phyloP scores from a whole-genome alignment of 768 basidiomycete species.

The Pulveroboletus sp. region DNA sequence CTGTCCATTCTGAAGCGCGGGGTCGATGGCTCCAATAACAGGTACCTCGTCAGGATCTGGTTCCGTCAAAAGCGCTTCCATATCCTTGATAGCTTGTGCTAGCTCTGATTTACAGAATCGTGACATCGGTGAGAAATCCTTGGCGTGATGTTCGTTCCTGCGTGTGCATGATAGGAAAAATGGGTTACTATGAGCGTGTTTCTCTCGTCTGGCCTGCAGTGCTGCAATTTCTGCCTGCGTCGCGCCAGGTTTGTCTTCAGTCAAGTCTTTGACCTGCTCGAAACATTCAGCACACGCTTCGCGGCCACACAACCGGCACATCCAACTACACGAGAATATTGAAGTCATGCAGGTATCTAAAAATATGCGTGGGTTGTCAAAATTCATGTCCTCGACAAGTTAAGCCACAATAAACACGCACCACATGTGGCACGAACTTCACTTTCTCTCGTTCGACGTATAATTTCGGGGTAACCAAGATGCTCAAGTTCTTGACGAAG shows the following conservation, averaged over 20 bases:
- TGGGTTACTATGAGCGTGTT: constrained; percentile 62
- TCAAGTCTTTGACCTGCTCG: constrained; percentile 62
- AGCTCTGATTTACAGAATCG: constrained; percentile 69
- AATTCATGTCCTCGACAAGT: constrained; percentile 1
- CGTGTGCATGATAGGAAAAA: constrained; percentile 73
- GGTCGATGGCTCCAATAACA: constrained; percentile 27
- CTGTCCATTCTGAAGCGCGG: constrained; percentile 22
- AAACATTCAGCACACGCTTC: constrained; percentile 89
- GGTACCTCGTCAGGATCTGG: constrained; percentile 29
- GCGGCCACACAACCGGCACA: constrained; percentile 87
- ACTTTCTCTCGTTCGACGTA: constrained; percentile 72
- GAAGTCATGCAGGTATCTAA: constrained; percentile 93
- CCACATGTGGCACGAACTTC: constrained; percentile 86
- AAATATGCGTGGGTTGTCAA: constrained; percentile 7
- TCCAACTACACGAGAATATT: constrained; percentile 85
- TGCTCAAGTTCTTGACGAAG: constrained; percentile 65
- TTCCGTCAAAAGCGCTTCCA: constrained; percentile 53
- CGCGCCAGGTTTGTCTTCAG: constrained; percentile 48
- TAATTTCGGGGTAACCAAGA: constrained; percentile 51
- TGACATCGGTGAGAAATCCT: constrained; percentile 77
- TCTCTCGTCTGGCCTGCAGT: constrained; percentile 53
- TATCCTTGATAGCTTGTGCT: constrained; percentile 59
- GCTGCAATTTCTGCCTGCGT: constrained; percentile 47
- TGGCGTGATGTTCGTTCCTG: constrained; percentile 64
- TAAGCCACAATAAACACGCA: constrained; percentile 34